phyloP scores from a whole-genome alignment of 768 basidiomycete species.

The Paxillus ammoniavirescens region DNA sequence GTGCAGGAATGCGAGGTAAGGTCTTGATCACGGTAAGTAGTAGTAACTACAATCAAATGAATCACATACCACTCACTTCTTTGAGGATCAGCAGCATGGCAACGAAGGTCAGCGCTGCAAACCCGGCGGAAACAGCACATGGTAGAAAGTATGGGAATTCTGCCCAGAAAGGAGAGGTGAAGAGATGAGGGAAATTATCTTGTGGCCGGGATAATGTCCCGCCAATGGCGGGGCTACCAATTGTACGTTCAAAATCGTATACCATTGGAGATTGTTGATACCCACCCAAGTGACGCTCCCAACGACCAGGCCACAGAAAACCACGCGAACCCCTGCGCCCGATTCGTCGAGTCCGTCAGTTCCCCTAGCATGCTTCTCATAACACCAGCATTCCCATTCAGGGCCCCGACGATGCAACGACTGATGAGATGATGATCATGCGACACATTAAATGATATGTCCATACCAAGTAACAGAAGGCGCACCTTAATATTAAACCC shows the following conservation, averaged over 20 bases:
- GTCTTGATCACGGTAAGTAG: constrained; percentile 18
- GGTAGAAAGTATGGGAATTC: constrained; percentile 46
- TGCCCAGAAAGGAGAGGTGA: constrained; percentile 43
- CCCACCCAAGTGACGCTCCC: constrained; percentile 35
- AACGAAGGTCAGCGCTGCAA: constrained; percentile 4
- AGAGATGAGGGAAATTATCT: constrained; percentile 45
- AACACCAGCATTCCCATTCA: constrained; percentile 1
- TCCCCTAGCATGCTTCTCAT: constrained; percentile 72
- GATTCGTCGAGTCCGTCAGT: constrained; percentile 47
- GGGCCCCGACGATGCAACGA: too few species aligned
- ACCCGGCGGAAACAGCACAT: constrained; percentile 29
- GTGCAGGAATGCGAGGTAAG: constrained; percentile 3
- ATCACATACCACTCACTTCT: constrained; percentile 18
- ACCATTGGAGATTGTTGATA: neutral
- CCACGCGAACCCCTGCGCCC: constrained; percentile 26
- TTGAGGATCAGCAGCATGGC: constrained; percentile 11
- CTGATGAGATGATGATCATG: too few species aligned
- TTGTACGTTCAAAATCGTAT: neutral
- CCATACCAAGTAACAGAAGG: too few species aligned
- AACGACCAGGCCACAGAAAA: constrained; percentile 29
- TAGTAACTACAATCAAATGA: neutral
- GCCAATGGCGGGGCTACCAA: too few species aligned
- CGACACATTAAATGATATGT: too few species aligned
- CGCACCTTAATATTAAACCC: constrained; percentile 54
- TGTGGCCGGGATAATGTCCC: constrained; percentile 29